Conservation (phyloP, 2,329 filamentous ascomycete species). For the Aspergillus floridensis region DNA sequence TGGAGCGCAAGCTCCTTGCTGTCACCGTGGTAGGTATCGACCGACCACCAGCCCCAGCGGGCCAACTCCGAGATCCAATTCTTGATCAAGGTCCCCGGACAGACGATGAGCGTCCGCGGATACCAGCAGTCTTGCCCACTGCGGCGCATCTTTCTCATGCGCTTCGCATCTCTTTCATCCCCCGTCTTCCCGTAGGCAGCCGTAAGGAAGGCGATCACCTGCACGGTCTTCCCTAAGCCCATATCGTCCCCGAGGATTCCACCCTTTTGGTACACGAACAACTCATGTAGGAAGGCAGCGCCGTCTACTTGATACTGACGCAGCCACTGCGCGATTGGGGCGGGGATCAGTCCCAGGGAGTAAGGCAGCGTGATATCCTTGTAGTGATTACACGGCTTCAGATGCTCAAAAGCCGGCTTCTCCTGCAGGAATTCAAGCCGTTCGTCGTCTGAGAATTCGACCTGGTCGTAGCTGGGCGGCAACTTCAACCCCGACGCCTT, state of each 20-base stretch:
- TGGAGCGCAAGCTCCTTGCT: conserved; percentile 67
- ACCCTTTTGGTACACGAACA: conserved; percentile 88
- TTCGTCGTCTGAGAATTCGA: conserved; percentile 74
- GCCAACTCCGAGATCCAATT: conserved; percentile 88
- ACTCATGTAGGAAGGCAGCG: conserved; percentile 77
- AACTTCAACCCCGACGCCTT: conserved; percentile 69
- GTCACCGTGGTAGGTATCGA: conserved; percentile 76
- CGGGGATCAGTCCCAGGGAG: conserved; percentile 79
- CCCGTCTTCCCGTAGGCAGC: conserved; percentile 92
- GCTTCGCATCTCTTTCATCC: conserved; percentile 78
- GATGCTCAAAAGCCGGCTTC: conserved; percentile 64
- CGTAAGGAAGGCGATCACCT: conserved; percentile 88
- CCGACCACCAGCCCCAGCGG: conserved; percentile 95
- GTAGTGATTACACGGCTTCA: conserved; percentile 66
- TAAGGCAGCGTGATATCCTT: conserved; percentile 71
- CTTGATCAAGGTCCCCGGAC: conserved; percentile 79
- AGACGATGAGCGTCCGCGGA: conserved; percentile 78
- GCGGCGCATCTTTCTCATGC: conserved; percentile 81
- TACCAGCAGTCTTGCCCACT: conserved; percentile 66
- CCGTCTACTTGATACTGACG: conserved; percentile 89
- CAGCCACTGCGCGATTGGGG: conserved; percentile 84
- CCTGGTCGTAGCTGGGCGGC: conserved; percentile 72
- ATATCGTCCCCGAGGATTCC: conserved; percentile 94
- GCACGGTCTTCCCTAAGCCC: conserved; percentile 95
- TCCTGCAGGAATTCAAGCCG: conserved; percentile 61